A percentile compares a stretch with the other conserved stretches of the same genome.
These are phyloP conservation scores for Ophiostoma montium DNA, from an alignment of 2,329 filamentous ascomycete species.

Conservation along the genomic window DNA sequence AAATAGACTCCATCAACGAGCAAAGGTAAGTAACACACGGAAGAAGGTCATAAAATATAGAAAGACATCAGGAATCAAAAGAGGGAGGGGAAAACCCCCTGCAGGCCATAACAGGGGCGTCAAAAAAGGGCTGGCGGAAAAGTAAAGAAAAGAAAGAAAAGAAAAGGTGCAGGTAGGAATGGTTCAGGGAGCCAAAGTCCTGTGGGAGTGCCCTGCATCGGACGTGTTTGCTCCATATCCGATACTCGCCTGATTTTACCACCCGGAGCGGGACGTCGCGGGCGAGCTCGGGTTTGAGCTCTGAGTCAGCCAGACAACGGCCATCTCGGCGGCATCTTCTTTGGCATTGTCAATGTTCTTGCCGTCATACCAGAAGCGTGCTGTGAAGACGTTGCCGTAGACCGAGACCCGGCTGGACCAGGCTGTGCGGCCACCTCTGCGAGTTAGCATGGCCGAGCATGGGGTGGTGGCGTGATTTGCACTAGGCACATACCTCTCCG, in stretches of 20 bases:
- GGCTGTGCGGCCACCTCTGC: constrained; percentile 68
- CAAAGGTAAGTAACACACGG: not conserved
- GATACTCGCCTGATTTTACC: constrained; percentile 15
- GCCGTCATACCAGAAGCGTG: constrained; percentile 84
- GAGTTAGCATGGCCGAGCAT: not conserved
- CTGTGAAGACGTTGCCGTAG: constrained; percentile 47
- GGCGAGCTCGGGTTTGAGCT: constrained; percentile 28
- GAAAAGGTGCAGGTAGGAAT: not conserved
- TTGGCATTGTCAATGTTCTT: constrained; percentile 75
- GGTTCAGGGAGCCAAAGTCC: no score
- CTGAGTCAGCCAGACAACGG: constrained; percentile 41
- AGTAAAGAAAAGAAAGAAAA: not conserved
- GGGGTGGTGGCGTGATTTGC: not conserved
- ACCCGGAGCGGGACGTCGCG: constrained; percentile 23
- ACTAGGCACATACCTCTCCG: constrained; percentile 18
- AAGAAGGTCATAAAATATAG: not conserved
- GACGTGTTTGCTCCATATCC: not conserved
- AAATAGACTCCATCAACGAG: not conserved
- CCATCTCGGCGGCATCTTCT: constrained; percentile 83
- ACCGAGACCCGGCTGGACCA: constrained; percentile 78
- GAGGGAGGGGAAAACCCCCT: not conserved
- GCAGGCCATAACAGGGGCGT: not conserved
- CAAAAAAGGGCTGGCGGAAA: not conserved
- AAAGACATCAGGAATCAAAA: not conserved
- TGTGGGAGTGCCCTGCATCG: no score